Base-by-base conservation (phyloP, 345 rosid species). In the Chamaenerion angustifolium region DNA sequence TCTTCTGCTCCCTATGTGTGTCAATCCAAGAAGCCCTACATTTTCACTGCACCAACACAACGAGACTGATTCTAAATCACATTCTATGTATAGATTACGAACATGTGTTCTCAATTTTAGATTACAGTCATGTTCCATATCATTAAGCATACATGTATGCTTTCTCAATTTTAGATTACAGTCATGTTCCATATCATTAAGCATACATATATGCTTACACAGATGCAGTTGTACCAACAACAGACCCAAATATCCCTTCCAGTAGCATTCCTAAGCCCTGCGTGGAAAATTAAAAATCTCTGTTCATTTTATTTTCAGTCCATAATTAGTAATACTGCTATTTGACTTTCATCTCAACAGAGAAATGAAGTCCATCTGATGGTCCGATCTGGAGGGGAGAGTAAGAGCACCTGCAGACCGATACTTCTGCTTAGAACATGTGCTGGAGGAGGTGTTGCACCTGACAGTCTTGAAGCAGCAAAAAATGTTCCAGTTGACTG, bases 361-460 rank as follows among this genome's bases (percentile, higher is more conserved):
- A 31, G 37, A 31, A 31, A 31, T 8, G 37, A 31, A 31, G 5
- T 7, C 37, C 37, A 31, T 31, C 10, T 31, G 37, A 7, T 31
- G 37, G 46, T 18, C 13, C 58, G 35, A n/a, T 31, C 46, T 16
- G 12, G 21, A 35, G 43, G 1, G 6, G 16, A 60, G 27, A 12
- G 42, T 45, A 40, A 15, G 21, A 52, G 35, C 45, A 92, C 98
- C 81, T 92, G 96, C 13, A 90, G 77, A 45, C 98, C 98, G 10
- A 90, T 68, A 64, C 98, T 83, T 71, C 98, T 71, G 66, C 77
- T 76, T 40, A 90, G 67, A 17, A 90, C 83, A 69, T 86, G 80
- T 52, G 85, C 86, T 12, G 98, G 98, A 60, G 98, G 96, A n/a
- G 81, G 76, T 16, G 98, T 90, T 12, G 98, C 96, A 54, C 98